Evolutionary conservation across 495 filamentous ascomycete genomes (phyloP).

Genomic region (Penicillium lividum): DNA sequence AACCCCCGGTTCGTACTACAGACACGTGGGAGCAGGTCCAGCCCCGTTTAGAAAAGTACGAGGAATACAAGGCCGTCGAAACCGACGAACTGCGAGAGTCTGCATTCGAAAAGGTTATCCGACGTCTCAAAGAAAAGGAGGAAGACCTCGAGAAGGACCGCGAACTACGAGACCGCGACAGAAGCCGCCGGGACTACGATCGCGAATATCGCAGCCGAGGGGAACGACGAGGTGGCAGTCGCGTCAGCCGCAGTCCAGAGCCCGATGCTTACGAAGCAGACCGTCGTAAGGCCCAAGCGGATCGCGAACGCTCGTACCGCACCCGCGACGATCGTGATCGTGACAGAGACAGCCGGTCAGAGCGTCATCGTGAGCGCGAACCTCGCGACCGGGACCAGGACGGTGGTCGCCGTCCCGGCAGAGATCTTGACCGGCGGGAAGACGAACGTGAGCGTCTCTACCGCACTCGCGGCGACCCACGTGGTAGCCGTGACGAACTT

Average conservation of each 20-base stretch:
- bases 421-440: constrained; percentile 61
- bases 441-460: constrained; percentile 85
- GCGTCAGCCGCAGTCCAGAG: constrained; percentile 75
- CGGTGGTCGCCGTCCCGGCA: constrained; percentile 33
- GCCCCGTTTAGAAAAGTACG: constrained; percentile 71
- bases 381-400: constrained; percentile 60
- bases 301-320: constrained; percentile 83
- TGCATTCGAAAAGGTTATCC: constrained; percentile 92
- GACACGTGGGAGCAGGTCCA: constrained; percentile 88
- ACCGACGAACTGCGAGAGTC: constrained; percentile 77
- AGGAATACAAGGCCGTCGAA: constrained; percentile 80
- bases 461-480: constrained; percentile 74
- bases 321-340: constrained; percentile 60
- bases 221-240: constrained; percentile 60
- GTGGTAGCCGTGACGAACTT: constrained; percentile 74
- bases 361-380: constrained; percentile 59
- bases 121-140: constrained; percentile 86
- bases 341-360: constrained; percentile 44
- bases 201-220: constrained; percentile 53
- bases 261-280: constrained; percentile 87
- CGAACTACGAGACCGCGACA: constrained; percentile 57
- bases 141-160: constrained; percentile 80
- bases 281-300: constrained; percentile 79
- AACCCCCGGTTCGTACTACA: constrained; percentile 72
- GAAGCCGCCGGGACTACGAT: constrained; percentile 57